Base-by-base conservation (phyloP, 805 yeast species). In the Torulaspora indica region DNA sequence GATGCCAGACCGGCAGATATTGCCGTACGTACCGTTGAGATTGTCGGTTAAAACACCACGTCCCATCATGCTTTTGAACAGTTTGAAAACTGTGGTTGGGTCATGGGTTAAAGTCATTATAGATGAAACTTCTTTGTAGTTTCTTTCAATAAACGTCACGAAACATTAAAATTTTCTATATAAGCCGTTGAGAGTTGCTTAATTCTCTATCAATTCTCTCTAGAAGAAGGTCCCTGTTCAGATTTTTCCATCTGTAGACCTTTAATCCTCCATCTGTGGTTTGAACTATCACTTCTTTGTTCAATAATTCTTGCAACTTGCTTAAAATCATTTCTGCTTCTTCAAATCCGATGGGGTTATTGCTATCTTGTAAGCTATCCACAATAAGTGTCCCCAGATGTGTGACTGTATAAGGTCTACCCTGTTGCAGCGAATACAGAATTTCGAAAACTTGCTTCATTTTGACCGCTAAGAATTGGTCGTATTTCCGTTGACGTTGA, bases 1-100 rank as follows among this genome's bases (percentile, higher is more conserved):
- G 95, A 93, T 66, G 87, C 80, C 57, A 82, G 83, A 58, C 87
- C 98, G 40, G 86, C 95, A 47, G 96, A 91, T 61, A 93, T 91
- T 66, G 95, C 98, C 10, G 40, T 36, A 22, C 46, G 46, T 30
- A 39, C 46, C 31, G 35, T 40, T 20, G 33, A 45, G 30, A 41
- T 44, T 29, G 27, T 35, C 27, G 20, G 44, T 34, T 25, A 24
- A 14, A 13, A 18, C 25, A 5, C 29, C 31, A 8, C n/a, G 22
- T 20, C 22, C 22, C 22, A 20, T 20, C 22, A 20, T 20, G 22
- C 22, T 20, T 20, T 20, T 20, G 22, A 20, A 5, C 5, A 20
- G 15, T 17, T 31, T 14, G 34, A 14, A 14, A 31, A 9, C 15
- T 12, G 34, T 8, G 20, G 14, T 5, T n/a, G n/a, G n/a, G n/a